Conservation (phyloP, 306 rosid genomes). For the Cucurbita maxima region DNA sequence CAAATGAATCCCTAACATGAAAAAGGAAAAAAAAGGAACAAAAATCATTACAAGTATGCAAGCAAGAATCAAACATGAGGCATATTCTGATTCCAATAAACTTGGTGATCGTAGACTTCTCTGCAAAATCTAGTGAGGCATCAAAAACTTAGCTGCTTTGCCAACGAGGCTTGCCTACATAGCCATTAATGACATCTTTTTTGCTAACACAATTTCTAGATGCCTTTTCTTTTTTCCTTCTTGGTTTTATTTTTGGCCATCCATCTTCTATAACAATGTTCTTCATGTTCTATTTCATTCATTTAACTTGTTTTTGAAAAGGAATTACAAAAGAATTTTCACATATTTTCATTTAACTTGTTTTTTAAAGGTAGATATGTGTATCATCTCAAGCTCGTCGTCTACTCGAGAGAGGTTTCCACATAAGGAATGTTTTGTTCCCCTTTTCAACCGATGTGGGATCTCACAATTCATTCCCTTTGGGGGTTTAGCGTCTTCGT, state of each 20-base stretch:
- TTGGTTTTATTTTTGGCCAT: not conserved
- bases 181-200: not conserved
- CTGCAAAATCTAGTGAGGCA: conserved; percentile 3
- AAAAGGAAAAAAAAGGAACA: not conserved
- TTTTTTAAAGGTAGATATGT: no score
- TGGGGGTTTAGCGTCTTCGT: no score
- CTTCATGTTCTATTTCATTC: conserved; percentile 1
- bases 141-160: not conserved
- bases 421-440: no score
- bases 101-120: not conserved
- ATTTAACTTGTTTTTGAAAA: not conserved
- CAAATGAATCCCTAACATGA: not conserved
- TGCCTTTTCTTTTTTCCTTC: not conserved
- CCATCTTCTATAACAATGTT: not conserved
- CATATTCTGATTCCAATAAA: not conserved
- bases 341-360: not conserved
- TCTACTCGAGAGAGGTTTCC: no score
- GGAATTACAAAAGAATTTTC: no score
- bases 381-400: no score
- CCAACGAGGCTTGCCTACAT: not conserved
- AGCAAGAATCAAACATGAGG: not conserved
- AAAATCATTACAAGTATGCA: not conserved
- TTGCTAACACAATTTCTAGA: not conserved
- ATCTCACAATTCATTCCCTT: no score
- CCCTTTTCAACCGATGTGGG: no score